Conservation (phyloP, 208 protist species). For the Leishmania gerbilli region DNA sequence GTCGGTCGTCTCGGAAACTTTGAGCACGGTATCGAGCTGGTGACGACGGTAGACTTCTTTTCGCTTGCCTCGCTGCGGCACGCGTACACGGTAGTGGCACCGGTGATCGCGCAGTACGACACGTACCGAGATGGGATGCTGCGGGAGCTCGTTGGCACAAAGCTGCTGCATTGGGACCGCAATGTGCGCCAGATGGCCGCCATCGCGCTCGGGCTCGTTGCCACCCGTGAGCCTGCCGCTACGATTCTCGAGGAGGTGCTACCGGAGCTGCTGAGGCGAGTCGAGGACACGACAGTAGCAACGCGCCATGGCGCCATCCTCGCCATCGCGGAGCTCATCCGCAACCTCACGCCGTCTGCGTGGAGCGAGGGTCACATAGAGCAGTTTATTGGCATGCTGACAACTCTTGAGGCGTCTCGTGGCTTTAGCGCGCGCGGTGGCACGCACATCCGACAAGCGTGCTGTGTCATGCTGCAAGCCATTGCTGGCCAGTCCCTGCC, state of each 20-base stretch:
- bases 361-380: conserved; percentile 39
- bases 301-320: conserved; percentile 93
- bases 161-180: conserved; percentile 93
- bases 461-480: conserved; percentile 86
- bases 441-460: conserved; percentile 91
- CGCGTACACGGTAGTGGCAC: conserved; percentile 90
- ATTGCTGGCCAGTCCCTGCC: conserved; percentile 60
- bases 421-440: conserved; percentile 95
- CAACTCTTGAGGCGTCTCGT: conserved; percentile 82
- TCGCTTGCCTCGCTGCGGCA: conserved; percentile 90
- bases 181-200: conserved; percentile 86
- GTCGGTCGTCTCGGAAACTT: conserved; percentile 94
- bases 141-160: conserved; percentile 80
- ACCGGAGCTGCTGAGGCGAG: conserved; percentile 56
- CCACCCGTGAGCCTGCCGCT: conserved; percentile 31
- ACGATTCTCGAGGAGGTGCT: conserved; percentile 22
- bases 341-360: conserved; percentile 42
- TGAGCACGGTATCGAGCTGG: conserved; percentile 97
- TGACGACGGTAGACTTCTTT: conserved; percentile 97
- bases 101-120: conserved; percentile 59
- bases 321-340: conserved; percentile 87
- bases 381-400: conserved; percentile 19
- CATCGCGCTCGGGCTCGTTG: conserved; percentile 71
- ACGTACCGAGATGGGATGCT: conserved; percentile 90
- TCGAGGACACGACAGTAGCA: conserved; percentile 60